Conservation (phyloP, 139 green algal species). For the Eudorina sp. region DNA sequence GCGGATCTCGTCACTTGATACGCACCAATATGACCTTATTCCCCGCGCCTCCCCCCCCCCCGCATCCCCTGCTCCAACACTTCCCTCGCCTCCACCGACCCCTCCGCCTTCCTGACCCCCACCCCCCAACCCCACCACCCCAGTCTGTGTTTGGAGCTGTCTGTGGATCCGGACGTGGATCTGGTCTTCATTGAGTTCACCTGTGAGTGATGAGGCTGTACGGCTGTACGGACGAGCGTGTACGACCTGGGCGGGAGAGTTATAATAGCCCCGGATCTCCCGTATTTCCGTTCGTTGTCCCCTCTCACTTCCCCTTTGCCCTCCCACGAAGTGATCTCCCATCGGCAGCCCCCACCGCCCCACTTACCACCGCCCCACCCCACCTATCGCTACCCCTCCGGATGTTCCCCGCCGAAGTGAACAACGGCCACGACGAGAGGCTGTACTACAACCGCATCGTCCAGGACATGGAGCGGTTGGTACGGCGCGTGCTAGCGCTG, state of each 20-base stretch:
- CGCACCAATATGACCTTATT: too few species aligned
- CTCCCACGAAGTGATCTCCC: too few species aligned
- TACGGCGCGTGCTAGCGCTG: slow-evolving; percentile 19
- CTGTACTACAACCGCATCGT: not conserved
- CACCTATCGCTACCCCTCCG: too few species aligned
- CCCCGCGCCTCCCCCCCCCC: not conserved
- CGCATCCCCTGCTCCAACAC: not conserved
- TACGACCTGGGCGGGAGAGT: too few species aligned
- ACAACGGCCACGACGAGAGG: not conserved
- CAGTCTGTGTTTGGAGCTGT: slow-evolving; percentile 32
- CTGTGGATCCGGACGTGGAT: slow-evolving; percentile 35
- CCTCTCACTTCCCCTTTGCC: too few species aligned
- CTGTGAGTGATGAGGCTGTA: not conserved
- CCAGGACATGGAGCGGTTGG: slow-evolving; percentile 32
- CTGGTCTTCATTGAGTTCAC: slow-evolving; percentile 47
- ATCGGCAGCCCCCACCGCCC: too few species aligned
- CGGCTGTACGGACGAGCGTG: not conserved
- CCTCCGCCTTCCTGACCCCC: not conserved
- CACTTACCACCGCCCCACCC: too few species aligned
- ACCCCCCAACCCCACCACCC: not conserved
- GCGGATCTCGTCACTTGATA: too few species aligned
- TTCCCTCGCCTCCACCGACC: not conserved
- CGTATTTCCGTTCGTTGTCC: too few species aligned
- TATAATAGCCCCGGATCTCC: too few species aligned
- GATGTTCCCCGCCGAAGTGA: too few species aligned